Conservation (phyloP, 2,329 filamentous ascomycete genomes). For the Bipolaris oryzae region DNA sequence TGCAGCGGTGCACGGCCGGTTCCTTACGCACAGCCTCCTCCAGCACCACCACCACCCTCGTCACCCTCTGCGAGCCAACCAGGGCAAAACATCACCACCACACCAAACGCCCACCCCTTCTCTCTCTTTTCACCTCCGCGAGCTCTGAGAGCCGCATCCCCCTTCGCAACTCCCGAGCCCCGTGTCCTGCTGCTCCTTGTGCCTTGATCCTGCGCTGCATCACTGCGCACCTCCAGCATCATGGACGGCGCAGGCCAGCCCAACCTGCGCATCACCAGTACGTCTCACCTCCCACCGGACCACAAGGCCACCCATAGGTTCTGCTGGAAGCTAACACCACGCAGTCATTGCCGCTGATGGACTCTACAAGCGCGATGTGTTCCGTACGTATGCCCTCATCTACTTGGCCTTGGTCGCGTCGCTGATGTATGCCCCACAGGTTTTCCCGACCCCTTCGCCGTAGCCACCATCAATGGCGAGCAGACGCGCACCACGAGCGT, state of each 20-base stretch:
- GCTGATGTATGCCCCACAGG: slow-evolving; percentile 61
- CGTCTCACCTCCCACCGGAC: slow-evolving; percentile 41
- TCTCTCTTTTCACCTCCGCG: slow-evolving; percentile 19
- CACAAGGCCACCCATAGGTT: slow-evolving; percentile 6
- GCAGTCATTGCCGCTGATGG: slow-evolving; percentile 98
- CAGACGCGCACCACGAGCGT: slow-evolving; percentile 98
- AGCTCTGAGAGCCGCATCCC: slow-evolving; percentile 42
- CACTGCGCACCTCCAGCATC: slow-evolving; percentile 49
- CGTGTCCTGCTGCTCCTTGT: not conserved
- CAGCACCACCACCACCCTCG: slow-evolving; percentile 22
- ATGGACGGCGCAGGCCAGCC: slow-evolving; percentile 63
- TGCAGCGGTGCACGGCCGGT: slow-evolving; percentile 32
- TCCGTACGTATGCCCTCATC: slow-evolving; percentile 69
- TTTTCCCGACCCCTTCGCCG: slow-evolving; percentile 96
- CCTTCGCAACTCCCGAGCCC: not conserved
- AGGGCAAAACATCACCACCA: slow-evolving; percentile 11
- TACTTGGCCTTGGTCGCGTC: slow-evolving; percentile 8
- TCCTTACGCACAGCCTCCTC: slow-evolving; percentile 41
- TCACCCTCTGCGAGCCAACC: slow-evolving; percentile 26
- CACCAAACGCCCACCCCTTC: slow-evolving; percentile 6
- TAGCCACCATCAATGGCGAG: slow-evolving; percentile 95
- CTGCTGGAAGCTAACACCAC: slow-evolving; percentile 31
- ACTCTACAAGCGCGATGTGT: slow-evolving; percentile 98
- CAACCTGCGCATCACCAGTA: slow-evolving; percentile 94
- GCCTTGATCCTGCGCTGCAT: slow-evolving; percentile 6